Base-by-base conservation (phyloP, 2,329 filamentous ascomycete genomes). In the Aureobasidium namibiae region DNA sequence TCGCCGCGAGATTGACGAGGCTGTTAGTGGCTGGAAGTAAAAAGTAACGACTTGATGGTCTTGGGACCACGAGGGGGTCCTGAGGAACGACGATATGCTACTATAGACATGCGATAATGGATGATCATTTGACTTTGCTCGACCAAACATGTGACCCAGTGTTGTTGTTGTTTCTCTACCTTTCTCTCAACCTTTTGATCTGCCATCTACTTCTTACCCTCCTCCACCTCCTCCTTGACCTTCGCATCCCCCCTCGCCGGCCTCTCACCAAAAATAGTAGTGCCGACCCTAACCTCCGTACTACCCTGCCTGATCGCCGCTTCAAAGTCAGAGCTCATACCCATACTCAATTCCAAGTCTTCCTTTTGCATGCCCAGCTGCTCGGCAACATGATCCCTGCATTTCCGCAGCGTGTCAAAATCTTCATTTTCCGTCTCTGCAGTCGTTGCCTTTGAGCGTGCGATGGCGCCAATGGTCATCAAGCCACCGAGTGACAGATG, bases 391-490 rank as follows among this genome's bases (percentile, higher is more conserved):
- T 82, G 73, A 70, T 95, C 88, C 59, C 89, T 78, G 70, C 88
- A 86, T 67, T 87, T 80, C 53, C 76, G 78, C 69, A 99, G 73
- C 4, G 76, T 71, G 4, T 84, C 72, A 70, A 97, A 97, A 74
- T 99, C 94, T 72, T 95, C 90, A 71, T 97, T 97, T 74, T 92
- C 87, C n/a, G 78, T 87, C 65, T 89, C 90, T 0, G 81, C 61
- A n/a, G 73, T 75, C 1, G 85, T 88, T 16, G 83, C 89, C 67
- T 84, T 82, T 66, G 89, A 94, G 63, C 92, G 78, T 50, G 91
- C 92, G 71, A 97, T 95, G 18, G 92, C 91, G 1, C 94, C 94
- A 68, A 99, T 97, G 1, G 94, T 99, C 94, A 99, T 99, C 38
- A 99, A 74, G 0, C 94, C 94, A 31, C 88, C 80, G 2, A 99